Evolutionary conservation across 352 stramenopile genomes (phyloP), one percentile per base, ranked within the genome.

Genomic region (Phytophthora cajani): DNA sequence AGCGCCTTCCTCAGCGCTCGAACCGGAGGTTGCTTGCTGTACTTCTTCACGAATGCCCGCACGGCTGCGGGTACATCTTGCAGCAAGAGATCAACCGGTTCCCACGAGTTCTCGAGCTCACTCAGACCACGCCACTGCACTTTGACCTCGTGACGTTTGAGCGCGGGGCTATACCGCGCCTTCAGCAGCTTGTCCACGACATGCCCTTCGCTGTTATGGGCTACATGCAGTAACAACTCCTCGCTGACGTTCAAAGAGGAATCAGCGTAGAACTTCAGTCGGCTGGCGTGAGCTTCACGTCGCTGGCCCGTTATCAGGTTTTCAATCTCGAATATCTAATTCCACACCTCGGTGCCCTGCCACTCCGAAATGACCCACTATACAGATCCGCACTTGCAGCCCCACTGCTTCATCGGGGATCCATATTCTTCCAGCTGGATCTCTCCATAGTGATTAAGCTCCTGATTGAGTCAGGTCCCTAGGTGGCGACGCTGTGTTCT

Each of bases 191-290:
- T 53, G 5, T 62, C 56, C 1, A 77, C 66, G 12, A 63, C 56
- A 65, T 72, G 58, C 5, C 57, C 60, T 49, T 77, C 69, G 42
- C 62, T 72, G 40, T 70, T 73, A 46, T 25, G 23, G 23, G 23
- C 23, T 25, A 25, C 23, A 25, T 25, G 23, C 23, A 25, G 23
- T 25, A 25, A n/a, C 23, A 25, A 25, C 23, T 25, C 23, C 23
- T 25, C 23, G 23, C 23, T 25, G 23, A 25, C 23, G 23, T 25
- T 25, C 23, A 25, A 25, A 25, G 23, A 25, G 23, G 23, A 25
- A 25, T 25, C 23, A 25, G 23, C 23, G 23, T 25, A 25, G 23
- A 25, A 25, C 23, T 25, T 25, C 23, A 25, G 2, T 25, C 23
- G 23, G 23, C 23, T 25, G 23, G 23, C 23, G 23, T 25, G 23